Evolutionary conservation across 306 rosid genomes (phyloP).

Genomic region (Cicer cuneatum): DNA sequence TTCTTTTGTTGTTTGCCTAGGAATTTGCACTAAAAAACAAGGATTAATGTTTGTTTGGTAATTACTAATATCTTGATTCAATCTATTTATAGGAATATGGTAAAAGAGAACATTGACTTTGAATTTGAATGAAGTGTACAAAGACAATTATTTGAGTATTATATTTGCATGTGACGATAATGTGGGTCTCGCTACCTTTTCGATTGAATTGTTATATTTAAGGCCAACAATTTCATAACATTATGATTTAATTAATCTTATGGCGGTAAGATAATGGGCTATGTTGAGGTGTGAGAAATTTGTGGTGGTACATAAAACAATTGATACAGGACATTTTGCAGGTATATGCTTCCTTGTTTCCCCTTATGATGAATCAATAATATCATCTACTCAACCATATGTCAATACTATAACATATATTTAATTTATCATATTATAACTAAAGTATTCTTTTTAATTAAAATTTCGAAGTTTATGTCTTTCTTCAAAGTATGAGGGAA

Average conservation of each 20-base stretch:
- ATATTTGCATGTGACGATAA: conserved; percentile 55
- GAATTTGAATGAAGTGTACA: background rate
- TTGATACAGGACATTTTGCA: conserved; percentile 42
- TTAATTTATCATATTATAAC: conserved; percentile 31
- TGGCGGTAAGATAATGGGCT: conserved; percentile 33
- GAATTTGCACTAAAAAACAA: conserved; percentile 38
- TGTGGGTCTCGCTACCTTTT: conserved; percentile 50
- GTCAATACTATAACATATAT: conserved; percentile 39
- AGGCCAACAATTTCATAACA: conserved; percentile 40
- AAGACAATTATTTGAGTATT: conserved; percentile 18
- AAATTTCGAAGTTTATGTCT: conserved; percentile 34
- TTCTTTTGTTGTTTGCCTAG: conserved; percentile 6
- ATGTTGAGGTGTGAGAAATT: conserved; percentile 18
- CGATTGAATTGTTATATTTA: conserved; percentile 40
- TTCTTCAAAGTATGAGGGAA: conserved; percentile 39
- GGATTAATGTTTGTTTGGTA: conserved; percentile 42
- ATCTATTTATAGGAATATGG: conserved; percentile 51
- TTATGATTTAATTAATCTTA: conserved; percentile 42
- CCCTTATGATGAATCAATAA: conserved; percentile 14
- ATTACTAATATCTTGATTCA: conserved; percentile 13
- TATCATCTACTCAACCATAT: conserved; percentile 40
- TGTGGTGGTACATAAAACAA: conserved; percentile 39
- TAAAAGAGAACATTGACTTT: conserved; percentile 9
- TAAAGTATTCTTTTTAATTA: conserved; percentile 19
- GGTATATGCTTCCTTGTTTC: conserved; percentile 46